Conservation (phyloP, 192 early-diverging fungal genomes). For the Endogone sp. region DNA sequence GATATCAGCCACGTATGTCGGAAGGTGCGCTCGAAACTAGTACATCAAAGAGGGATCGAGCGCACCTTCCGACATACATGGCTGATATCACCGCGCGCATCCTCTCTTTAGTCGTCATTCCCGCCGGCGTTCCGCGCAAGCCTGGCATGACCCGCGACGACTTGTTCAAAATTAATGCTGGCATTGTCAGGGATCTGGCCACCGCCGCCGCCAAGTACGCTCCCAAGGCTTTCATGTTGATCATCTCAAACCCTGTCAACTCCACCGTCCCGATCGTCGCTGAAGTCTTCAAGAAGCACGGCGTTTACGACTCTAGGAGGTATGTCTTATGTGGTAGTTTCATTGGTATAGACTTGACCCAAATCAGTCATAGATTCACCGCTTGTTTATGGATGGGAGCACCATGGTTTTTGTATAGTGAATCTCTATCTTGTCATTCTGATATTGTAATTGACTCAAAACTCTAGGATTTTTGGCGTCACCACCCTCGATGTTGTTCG, state of each 20-base stretch:
- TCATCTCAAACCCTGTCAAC: slow-evolving; percentile 99
- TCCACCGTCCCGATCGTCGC: slow-evolving; percentile 95
- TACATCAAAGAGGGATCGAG: no score
- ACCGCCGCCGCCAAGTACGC: slow-evolving; percentile 71
- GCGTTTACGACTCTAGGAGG: slow-evolving; percentile 81
- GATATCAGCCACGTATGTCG: no score
- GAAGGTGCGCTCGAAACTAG: no score
- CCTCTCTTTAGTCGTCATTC: slow-evolving; percentile 72
- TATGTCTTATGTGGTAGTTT: slow-evolving; percentile 9
- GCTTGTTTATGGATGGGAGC: no score
- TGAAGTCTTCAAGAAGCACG: slow-evolving; percentile 88
- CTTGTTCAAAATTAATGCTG: slow-evolving; percentile 97
- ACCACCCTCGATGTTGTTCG: slow-evolving; percentile 94
- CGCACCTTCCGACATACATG: no score
- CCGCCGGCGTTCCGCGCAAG: slow-evolving; percentile 97
- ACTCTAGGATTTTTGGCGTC: slow-evolving; percentile 79
- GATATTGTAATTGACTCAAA: no score
- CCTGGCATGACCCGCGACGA: slow-evolving; percentile 99
- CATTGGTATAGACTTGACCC: no score
- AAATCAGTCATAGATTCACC: no score
- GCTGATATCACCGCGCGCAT: no score
- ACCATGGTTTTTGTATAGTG: no score
- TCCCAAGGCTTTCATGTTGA: slow-evolving; percentile 81
- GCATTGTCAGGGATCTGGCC: slow-evolving; percentile 85
- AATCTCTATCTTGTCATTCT: not conserved